Percentiles rank a stretch among this genome's conserved stretches.
Evolutionary conservation across 169 alveolate species (phyloP).

Genomic region (Eimeria praecox): DNA sequence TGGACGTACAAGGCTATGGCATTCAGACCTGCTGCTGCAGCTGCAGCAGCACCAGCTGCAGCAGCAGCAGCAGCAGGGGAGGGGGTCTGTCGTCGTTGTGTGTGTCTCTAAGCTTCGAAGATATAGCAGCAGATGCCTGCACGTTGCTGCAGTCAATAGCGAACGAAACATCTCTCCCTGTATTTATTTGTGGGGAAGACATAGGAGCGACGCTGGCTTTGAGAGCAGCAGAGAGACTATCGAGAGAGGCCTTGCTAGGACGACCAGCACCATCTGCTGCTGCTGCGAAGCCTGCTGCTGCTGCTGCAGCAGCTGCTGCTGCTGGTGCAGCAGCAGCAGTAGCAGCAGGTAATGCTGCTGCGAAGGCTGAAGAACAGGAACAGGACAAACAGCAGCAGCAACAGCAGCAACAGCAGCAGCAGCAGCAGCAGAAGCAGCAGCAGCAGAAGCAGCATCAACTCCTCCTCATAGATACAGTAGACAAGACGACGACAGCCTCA

Average conservation of each 20-base stretch:
- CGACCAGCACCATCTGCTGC: not conserved
- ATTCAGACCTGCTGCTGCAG: not conserved
- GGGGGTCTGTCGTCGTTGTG: no score
- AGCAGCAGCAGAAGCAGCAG: not conserved
- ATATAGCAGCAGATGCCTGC: not conserved
- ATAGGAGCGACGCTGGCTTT: not conserved
- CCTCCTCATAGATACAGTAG: not conserved
- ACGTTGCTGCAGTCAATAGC: conserved; percentile 32
- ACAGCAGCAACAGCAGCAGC: not conserved
- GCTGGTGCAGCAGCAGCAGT: conserved; percentile 36
- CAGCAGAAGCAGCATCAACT: not conserved
- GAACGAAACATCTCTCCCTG: conserved; percentile 30
- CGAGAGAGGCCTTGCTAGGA: conserved; percentile 12
- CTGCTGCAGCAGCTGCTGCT: no score
- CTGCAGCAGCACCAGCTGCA: no score
- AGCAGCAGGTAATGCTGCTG: no score
- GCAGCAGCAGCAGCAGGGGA: no score
- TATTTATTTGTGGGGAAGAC: not conserved
- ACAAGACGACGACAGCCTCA: not conserved
- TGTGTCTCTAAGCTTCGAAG: not conserved
- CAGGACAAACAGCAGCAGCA: conserved; percentile 1
- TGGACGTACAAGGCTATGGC: conserved; percentile 30
- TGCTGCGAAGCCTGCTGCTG: no score
- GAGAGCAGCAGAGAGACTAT: conserved; percentile 22
- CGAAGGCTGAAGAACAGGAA: not conserved